Percentiles rank a stretch among this genome's conserved stretches.
Evolutionary conservation across 768 basidiomycete genomes (phyloP).

Genomic region (Collybia mongolica): DNA sequence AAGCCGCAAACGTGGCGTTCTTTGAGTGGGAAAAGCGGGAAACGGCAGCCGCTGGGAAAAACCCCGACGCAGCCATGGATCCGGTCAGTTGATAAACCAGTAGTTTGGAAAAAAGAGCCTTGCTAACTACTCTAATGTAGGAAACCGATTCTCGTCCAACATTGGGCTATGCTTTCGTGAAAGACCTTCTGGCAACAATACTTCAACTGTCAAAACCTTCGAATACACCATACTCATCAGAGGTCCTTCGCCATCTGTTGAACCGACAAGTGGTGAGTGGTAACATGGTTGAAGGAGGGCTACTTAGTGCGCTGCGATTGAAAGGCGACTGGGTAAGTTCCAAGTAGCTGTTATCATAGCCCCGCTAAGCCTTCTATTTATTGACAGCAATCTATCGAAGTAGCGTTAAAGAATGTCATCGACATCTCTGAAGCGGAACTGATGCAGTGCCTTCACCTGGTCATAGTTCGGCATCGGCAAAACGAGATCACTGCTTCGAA

Average conservation of each 20-base stretch:
- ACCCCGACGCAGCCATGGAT: too few relatives aligned
- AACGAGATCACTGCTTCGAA: slow-evolving; percentile 9
- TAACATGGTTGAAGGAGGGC: slow-evolving; percentile 59
- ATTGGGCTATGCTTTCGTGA: slow-evolving; percentile 53
- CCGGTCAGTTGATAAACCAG: too few relatives aligned
- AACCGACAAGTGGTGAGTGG: slow-evolving; percentile 53
- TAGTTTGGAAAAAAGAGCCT: neutral
- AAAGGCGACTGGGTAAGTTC: slow-evolving; percentile 67
- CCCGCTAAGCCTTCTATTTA: too few relatives aligned
- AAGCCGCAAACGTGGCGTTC: slow-evolving; percentile 59
- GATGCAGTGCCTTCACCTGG: slow-evolving; percentile 46
- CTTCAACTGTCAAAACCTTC: slow-evolving; percentile 39
- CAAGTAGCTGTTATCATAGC: neutral
- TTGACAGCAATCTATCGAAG: slow-evolving; percentile 41
- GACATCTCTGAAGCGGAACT: slow-evolving; percentile 71
- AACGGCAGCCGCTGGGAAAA: slow-evolving; percentile 15
- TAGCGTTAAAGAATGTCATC: slow-evolving; percentile 51
- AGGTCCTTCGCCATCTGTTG: slow-evolving; percentile 58
- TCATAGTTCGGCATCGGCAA: slow-evolving; percentile 37
- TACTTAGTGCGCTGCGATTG: slow-evolving; percentile 51
- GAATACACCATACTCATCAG: slow-evolving; percentile 48
- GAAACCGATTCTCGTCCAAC: slow-evolving; percentile 3
- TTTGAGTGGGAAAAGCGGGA: slow-evolving; percentile 55
- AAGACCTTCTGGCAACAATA: slow-evolving; percentile 51
- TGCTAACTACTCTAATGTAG: neutral